These are phyloP conservation scores for Myxozyma kluyveri DNA, from an alignment of 805 yeast genomes.

Conservation along the genomic window DNA sequence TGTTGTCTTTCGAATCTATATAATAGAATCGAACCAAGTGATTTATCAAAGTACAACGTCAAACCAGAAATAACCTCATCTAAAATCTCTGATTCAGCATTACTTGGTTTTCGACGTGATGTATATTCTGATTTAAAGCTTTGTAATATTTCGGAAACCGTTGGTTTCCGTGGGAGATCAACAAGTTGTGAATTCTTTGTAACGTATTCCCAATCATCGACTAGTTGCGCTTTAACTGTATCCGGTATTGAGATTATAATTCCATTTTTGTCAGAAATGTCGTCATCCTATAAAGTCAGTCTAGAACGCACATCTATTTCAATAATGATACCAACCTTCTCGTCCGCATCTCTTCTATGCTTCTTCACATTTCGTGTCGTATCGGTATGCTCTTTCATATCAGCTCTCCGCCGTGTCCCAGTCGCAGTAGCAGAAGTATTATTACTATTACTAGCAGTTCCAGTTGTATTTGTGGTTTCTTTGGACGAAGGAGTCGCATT, in stretches of 20 bases:
- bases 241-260: slow-evolving; percentile 61
- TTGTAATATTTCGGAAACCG: slow-evolving; percentile 53
- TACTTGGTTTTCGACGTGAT: slow-evolving; percentile 33
- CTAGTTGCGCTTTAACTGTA: slow-evolving; percentile 64
- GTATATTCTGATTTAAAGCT: slow-evolving; percentile 45
- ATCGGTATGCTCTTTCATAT: slow-evolving; percentile 12
- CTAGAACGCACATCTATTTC: not conserved
- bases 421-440: not conserved
- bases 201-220: slow-evolving; percentile 90
- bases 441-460: not conserved
- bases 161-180: slow-evolving; percentile 57
- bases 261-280: slow-evolving; percentile 42
- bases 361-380: slow-evolving; percentile 15
- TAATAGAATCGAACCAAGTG: slow-evolving; percentile 64
- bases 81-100: slow-evolving; percentile 50
- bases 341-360: slow-evolving; percentile 25
- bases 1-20: slow-evolving; percentile 79
- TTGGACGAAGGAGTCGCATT: slow-evolving; percentile 18
- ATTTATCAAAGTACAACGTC: slow-evolving; percentile 66
- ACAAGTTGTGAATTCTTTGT: slow-evolving; percentile 76
- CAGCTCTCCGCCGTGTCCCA: slow-evolving; percentile 28
- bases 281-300: slow-evolving; percentile 16
- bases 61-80: slow-evolving; percentile 73
- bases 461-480: slow-evolving; percentile 10
- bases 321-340: slow-evolving; percentile 10